Conservation (phyloP, 768 basidiomycete species). For the Macrocybe gigantea region DNA sequence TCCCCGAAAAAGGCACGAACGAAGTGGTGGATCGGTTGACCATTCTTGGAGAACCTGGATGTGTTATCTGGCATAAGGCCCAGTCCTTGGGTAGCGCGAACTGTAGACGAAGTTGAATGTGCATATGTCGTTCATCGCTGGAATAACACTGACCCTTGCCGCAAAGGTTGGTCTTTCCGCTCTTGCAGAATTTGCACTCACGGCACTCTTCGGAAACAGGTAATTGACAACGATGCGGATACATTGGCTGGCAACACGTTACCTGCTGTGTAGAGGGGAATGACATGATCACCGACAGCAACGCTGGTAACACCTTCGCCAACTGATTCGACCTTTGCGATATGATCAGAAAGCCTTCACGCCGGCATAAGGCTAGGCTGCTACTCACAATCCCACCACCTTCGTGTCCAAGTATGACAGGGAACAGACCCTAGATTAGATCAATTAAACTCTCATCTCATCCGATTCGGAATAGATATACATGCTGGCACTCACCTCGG, state of each 20-base stretch:
- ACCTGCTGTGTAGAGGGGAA: slow-evolving; percentile 96
- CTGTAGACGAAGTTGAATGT: slow-evolving; percentile 29
- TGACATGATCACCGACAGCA: slow-evolving; percentile 88
- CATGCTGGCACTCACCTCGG: slow-evolving; percentile 55
- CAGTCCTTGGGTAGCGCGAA: slow-evolving; percentile 89
- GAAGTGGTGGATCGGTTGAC: slow-evolving; percentile 85
- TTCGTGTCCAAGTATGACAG: slow-evolving; percentile 92
- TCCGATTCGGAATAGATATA: background rate
- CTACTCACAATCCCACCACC: slow-evolving; percentile 79
- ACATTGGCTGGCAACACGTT: slow-evolving; percentile 6
- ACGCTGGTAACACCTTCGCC: slow-evolving; percentile 88
- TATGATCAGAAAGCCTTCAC: slow-evolving; percentile 8
- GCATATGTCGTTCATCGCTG: background rate
- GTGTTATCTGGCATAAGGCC: slow-evolving; percentile 93
- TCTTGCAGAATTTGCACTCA: slow-evolving; percentile 99
- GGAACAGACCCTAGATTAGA: slow-evolving; percentile 68
- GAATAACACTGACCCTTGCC: slow-evolving; percentile 59
- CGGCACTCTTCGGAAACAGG: slow-evolving; percentile 58
- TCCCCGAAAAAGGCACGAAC: slow-evolving; percentile 38
- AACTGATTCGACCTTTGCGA: slow-evolving; percentile 83
- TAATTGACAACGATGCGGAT: background rate
- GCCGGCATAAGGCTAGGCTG: background rate
- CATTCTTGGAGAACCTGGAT: slow-evolving; percentile 84
- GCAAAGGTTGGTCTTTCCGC: slow-evolving; percentile 98
- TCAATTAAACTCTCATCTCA: background rate